Conservation (phyloP, 2,329 filamentous ascomycete genomes). For the Aquanectria penicillioides region DNA sequence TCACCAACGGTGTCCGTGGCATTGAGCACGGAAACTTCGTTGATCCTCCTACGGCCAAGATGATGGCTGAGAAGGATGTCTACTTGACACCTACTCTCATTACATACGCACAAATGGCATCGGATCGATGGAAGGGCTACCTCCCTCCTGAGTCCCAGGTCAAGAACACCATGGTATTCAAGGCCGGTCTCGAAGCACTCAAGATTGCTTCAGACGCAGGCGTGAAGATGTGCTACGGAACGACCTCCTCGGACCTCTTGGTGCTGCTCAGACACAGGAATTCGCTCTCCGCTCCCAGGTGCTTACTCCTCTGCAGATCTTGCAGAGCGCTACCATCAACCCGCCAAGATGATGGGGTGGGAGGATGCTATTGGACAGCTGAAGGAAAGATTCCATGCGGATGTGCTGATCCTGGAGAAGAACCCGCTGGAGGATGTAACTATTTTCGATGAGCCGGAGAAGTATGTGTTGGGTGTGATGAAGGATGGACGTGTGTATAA, state of each 20-base stretch:
- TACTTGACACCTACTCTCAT: conserved; percentile 65
- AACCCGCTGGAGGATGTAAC: conserved; percentile 66
- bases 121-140: conserved; percentile 52
- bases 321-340: conserved; percentile 52
- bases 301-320: conserved; percentile 30
- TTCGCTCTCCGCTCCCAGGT: conserved; percentile 41
- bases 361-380: conserved; percentile 59
- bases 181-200: conserved; percentile 56
- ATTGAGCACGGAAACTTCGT: conserved; percentile 59
- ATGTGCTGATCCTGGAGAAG: conserved; percentile 59
- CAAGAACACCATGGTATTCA: conserved; percentile 61
- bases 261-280: conserved; percentile 43
- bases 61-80: conserved; percentile 59
- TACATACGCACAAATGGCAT: conserved; percentile 59
- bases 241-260: conserved; percentile 44
- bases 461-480: conserved; percentile 59
- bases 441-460: conserved; percentile 58
- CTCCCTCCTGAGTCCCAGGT: conserved; percentile 53
- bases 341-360: conserved; percentile 59
- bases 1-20: conserved; percentile 52
- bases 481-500: conserved; percentile 56
- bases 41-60: conserved; percentile 51
- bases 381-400: conserved; percentile 59
- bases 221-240: conserved; percentile 64
- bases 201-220: conserved; percentile 61